Base-by-base conservation (phyloP, 2,329 filamentous ascomycete species). In the Emydomyces testavorans region DNA sequence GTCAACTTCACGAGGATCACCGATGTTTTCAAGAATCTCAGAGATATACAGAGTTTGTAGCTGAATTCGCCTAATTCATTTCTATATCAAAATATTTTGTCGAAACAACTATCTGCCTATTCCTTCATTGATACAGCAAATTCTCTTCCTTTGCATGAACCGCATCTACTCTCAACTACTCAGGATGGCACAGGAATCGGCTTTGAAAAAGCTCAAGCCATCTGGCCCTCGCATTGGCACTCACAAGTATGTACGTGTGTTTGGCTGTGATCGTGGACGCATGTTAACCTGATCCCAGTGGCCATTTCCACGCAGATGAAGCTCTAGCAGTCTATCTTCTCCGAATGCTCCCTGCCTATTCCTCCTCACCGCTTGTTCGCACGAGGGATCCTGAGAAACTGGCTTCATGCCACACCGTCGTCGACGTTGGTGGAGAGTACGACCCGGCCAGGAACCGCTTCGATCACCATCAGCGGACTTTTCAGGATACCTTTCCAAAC, bases 301-400 rank as follows among this genome's bases (percentile, higher is more conserved):
- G 92, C 57, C 88, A 95, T 74, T 98, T 98, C 77, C 92, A 98
- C 72, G 92, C 92, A 65, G 92, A 98, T 68, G 92, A 98, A 72
- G 90, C 92, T 52, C 80, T 98, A 36, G 92, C 92, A 50, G 89
- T 98, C 55, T 88, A 94, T 74, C 87, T 98, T 75, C 84, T 98
- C 57, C 87, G 88, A 55, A 78, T 84, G 49, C 83, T 96, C 15
- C 90, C 92, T 18, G 71, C 81, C 50, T 98, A 96, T 73, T 66
- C 74, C 48, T 70, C 76, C 57, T 82, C 87, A 21, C 65, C 74
- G 36, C 82, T 98, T 36, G 74, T 94, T 43, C 88, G 92, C 58
- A 94, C 89, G 40, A 85, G 92, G 60, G 88, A 98, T 66, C 80
- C 87, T 15, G 76, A 79, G 21, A 65, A 82, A 26, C 82, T 98